These are phyloP conservation scores for Macrophomina pseudophaseolina DNA, from an alignment of 2,329 filamentous ascomycete genomes.

Conservation along the genomic window DNA sequence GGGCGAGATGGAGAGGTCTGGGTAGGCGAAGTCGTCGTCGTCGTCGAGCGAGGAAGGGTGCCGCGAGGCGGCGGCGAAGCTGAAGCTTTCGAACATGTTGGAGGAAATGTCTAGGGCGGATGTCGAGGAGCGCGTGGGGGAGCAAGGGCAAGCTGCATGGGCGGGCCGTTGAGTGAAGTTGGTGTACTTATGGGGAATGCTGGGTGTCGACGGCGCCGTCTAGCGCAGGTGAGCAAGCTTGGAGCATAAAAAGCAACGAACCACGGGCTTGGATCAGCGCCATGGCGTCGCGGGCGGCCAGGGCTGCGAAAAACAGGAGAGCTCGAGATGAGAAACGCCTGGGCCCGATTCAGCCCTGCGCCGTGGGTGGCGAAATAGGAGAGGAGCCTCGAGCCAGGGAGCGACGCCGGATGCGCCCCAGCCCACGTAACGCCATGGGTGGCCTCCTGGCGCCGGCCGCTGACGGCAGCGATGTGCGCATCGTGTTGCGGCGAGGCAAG, in stretches of 20 bases:
- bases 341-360: slow-evolving; percentile 23
- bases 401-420: background rate
- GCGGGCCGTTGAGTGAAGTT: slow-evolving; percentile 23
- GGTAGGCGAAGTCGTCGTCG: slow-evolving; percentile 22
- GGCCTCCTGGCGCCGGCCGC: background rate
- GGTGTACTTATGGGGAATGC: slow-evolving; percentile 29
- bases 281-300: slow-evolving; percentile 17
- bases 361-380: slow-evolving; percentile 22
- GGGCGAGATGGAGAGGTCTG: slow-evolving; percentile 20
- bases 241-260: slow-evolving; percentile 25
- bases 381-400: background rate
- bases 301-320: slow-evolving; percentile 24
- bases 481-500: too few relatives aligned
- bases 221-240: slow-evolving; percentile 21
- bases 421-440: background rate
- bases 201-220: slow-evolving; percentile 7
- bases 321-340: slow-evolving; percentile 21
- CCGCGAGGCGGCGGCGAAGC: slow-evolving; percentile 43
- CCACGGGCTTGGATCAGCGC: slow-evolving; percentile 15
- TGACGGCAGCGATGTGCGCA: background rate
- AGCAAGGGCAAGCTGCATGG: slow-evolving; percentile 18
- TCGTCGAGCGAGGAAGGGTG: slow-evolving; percentile 24
- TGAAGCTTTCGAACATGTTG: slow-evolving; percentile 46
- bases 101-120: slow-evolving; percentile 11
- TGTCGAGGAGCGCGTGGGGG: slow-evolving; percentile 18